Evolutionary conservation across 2,329 filamentous ascomycete genomes (phyloP), one percentile per base, ranked within the genome.

Genomic region (Penicillium sumatraense): DNA sequence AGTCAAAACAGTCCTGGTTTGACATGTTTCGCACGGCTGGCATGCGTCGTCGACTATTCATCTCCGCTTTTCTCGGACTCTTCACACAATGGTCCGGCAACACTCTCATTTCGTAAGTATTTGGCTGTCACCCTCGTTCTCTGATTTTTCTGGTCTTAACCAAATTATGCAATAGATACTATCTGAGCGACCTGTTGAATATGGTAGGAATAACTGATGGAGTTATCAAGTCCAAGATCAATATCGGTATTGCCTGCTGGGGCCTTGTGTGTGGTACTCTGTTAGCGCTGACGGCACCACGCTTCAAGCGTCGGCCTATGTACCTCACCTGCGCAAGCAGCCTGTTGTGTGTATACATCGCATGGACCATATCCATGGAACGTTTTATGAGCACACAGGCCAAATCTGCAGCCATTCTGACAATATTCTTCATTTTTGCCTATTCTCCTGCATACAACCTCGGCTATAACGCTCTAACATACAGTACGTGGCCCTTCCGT

Each of bases 381-480:
- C 72, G 44, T 53, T 70, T 61, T 63, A 68, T 46, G 67, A 69
- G 20, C 21, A 70, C 70, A 10, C 60, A 72, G 20, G 74, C 76
- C 29, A 61, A 64, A 14, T 72, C 76, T 21, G 73, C 76, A 3
- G 75, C 75, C 8, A 69, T 69, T 9, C 63, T 73, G 6, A 69
- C 77, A 33, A 63, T 86, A 27, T 81, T 87, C 69, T 87, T 85
- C 70, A 85, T 84, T 61, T 87, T 86, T 58, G 74, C 78, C 3
- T 88, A 86, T 68, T 79, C 78, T 9, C 83, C 84, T 3, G 77
- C 75, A 57, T 88, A 88, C 68, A 87, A 87, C 62, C 78, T 88
- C 47, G 85, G 84, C n/a, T 86, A 87, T 68, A 88, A 88, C 65
- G 83, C 86, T 13, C 74, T 89, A 51, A 86, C 84, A n/a, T 66